Evolutionary conservation across 176 grass and related monocot genomes (phyloP), one percentile per base, ranked within the genome.

Genomic region (Juncus effusus): DNA sequence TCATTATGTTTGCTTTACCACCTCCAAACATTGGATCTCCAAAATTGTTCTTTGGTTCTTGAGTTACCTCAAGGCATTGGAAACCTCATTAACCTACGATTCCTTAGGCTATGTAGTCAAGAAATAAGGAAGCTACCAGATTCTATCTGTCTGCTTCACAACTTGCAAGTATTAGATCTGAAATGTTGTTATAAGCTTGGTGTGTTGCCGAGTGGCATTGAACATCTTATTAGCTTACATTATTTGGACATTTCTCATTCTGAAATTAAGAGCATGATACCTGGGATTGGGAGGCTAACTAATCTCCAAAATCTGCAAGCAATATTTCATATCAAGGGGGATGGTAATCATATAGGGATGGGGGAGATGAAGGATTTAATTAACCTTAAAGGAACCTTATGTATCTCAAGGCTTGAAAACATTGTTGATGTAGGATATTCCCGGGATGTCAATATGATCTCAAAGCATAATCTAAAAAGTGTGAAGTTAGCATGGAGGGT

Each of bases 231-330:
- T 13, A 64, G 39, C 15, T 38, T 76, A 13, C 52, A 16, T 10
- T 67, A 68, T 37, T 47, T 78, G 49, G 12, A 62, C 44, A 55
- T 66, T 36, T 62, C 16, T 62, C 59, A 37, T 62, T 62, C 16
- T 8, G 3, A 38, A 11, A 38, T 12, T 62, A 62, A 36, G 36
- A 4, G 11, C 59, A 35, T 62, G 59, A 36, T 62, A 62, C 16
- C 35, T 11, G 15, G 59, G 10, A 62, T 62, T 37, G 59, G 38
- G 15, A 62, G 37, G 38, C 38, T 62, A 39, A 62, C 59, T 62
- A 60, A 60, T 60, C 56, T 60, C 5, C 56, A 60, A 2, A 7
- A 19, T 35, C 9, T 60, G 56, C 1, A 15, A 19, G 56, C 56
- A 15, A 60, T 19, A 60, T 3, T 60, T 15, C 2, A 19, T 16